A percentile compares a stretch with the other conserved stretches of the same genome.
Evolutionary conservation across 148 eudicot species (phyloP).

Genomic region (Persicaria tinctoria): DNA sequence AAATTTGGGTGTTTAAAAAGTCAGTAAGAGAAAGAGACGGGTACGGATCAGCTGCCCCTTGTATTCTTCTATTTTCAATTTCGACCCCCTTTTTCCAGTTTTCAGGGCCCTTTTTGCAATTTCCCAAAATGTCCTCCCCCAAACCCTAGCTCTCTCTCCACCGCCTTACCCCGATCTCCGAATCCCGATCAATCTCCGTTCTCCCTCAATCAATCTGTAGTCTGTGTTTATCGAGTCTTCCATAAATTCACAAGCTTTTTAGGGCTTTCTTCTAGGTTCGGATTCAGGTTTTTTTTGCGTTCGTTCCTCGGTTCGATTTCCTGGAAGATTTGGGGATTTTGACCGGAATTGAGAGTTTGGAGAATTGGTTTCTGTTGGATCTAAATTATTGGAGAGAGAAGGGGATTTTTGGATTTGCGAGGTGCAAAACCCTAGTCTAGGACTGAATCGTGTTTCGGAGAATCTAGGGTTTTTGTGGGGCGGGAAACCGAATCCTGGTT

Average conservation of each 20-base stretch:
- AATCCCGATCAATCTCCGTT: conserved; percentile 5
- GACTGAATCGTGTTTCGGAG: conserved; percentile 6
- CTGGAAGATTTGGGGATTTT: not conserved
- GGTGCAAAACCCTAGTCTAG: conserved; percentile 29
- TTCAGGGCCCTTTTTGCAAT: conserved; percentile 26
- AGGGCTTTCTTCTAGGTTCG: not conserved
- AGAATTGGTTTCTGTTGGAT: not conserved
- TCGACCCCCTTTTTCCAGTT: conserved; percentile 9
- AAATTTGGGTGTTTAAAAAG: conserved; percentile 1
- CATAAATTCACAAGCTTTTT: not conserved
- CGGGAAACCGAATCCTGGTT: not conserved
- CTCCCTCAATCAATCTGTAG: conserved; percentile 1
- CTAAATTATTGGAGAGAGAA: not conserved
- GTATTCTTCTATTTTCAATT: conserved; percentile 1
- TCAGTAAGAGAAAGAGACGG: conserved; percentile 15
- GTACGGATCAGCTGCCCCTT: conserved; percentile 14
- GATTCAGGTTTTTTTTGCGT: not conserved
- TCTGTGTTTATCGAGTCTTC: not conserved
- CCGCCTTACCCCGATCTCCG: conserved; percentile 16
- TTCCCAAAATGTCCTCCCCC: conserved; percentile 12
- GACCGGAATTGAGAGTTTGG: not conserved
- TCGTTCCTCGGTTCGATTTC: not conserved
- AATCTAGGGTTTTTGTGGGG: conserved; percentile 28
- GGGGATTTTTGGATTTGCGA: not conserved
- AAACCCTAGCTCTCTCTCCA: conserved; percentile 30